These are phyloP conservation scores for Cephalotrichum gorgonifer DNA, from an alignment of 2,329 filamentous ascomycete species.

Conservation along the genomic window DNA sequence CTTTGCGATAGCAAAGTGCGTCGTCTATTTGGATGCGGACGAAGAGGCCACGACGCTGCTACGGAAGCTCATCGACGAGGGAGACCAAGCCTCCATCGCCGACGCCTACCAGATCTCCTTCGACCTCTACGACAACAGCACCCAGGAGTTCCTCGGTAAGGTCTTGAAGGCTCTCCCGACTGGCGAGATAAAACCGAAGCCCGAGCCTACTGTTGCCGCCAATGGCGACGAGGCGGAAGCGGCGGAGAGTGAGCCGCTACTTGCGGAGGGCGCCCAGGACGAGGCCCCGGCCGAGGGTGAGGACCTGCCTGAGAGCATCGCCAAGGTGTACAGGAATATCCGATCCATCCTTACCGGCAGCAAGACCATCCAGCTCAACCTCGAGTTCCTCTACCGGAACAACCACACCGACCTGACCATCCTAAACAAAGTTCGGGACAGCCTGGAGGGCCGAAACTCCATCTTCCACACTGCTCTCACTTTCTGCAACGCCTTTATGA, in stretches of 20 bases:
- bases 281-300: slow-evolving; percentile 38
- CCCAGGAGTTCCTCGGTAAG: slow-evolving; percentile 89
- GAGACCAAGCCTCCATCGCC: slow-evolving; percentile 66
- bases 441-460: slow-evolving; percentile 87
- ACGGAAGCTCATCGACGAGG: slow-evolving; percentile 67
- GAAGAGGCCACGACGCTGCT: slow-evolving; percentile 84
- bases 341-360: slow-evolving; percentile 70
- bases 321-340: slow-evolving; percentile 52
- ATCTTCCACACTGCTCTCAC: slow-evolving; percentile 98
- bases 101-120: slow-evolving; percentile 97
- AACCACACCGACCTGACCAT: slow-evolving; percentile 89
- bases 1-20: slow-evolving; percentile 95
- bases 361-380: slow-evolving; percentile 86
- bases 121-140: slow-evolving; percentile 96
- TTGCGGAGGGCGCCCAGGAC: slow-evolving; percentile 39
- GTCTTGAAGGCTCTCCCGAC: slow-evolving; percentile 72
- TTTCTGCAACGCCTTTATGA: slow-evolving; percentile 98
- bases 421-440: slow-evolving; percentile 92
- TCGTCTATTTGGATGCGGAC: slow-evolving; percentile 89
- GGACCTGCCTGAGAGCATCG: slow-evolving; percentile 38
- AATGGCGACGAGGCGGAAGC: slow-evolving; percentile 26
- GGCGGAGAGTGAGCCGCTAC: slow-evolving; percentile 36
- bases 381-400: slow-evolving; percentile 93
- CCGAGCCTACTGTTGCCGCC: slow-evolving; percentile 12
- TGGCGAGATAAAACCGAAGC: slow-evolving; percentile 28